Evolutionary conservation across 306 rosid species (phyloP).

Genomic region (Malus domestica): ASM211411v1 NC_041799.1:7857001-7857500

Average conservation of each 20-base stretch:
- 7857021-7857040: conserved; percentile 48
- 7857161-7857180: conserved; percentile 5
- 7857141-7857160: conserved; percentile 27
- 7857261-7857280: conserved; percentile 24
- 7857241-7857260: conserved; percentile 55
- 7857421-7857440: conserved; percentile 61
- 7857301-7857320: conserved; percentile 32
- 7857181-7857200: conserved; percentile 24
- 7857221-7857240: conserved; percentile 45
- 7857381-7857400: conserved; percentile 53
- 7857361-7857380: conserved; percentile 35
- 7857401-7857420: conserved; percentile 42
- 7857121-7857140: conserved; percentile 11
- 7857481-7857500: conserved; percentile 75
- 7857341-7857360: conserved; percentile 21
- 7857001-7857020: conserved; percentile 11
- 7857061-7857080: conserved; percentile 18
- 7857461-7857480: conserved; percentile 77
- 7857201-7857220: conserved; percentile 27
- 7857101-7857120: conserved; percentile 6
- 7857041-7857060: conserved; percentile 32
- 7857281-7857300: conserved; percentile 19
- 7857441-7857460: conserved; percentile 86
- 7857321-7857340: conserved; percentile 12
- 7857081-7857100: conserved; percentile 10